Base-by-base conservation (phyloP, 2,329 filamentous ascomycete species). In the Ceratocystis harringtonii region DNA sequence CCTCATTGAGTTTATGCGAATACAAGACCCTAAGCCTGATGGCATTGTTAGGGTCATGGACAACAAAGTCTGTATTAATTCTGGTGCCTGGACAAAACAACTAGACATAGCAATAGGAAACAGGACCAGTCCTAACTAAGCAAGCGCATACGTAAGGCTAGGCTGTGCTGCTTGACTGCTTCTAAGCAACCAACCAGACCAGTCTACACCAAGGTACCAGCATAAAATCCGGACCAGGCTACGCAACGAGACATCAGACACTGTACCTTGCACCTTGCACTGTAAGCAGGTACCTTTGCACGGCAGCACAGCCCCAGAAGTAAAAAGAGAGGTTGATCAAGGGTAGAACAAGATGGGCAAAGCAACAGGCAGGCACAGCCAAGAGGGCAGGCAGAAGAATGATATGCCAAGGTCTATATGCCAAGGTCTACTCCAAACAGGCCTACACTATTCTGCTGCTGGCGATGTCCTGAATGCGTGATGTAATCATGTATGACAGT, bases 221-320 rank as follows among this genome's bases (percentile, higher is more conserved):
- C 48, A 52, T 52, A 28, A 52, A 52, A 10, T 12, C 8, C 48
- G 4, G 22, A 25, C 10, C 17, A 15, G 36, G 36, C 36, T 61
- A 43, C 44, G 25, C 28, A 6, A 41, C 7, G 3, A 41, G 36
- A 41, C 36, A 41, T 15, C 43, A 45, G n/a, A 44, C 43, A 19
- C 25, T 17, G 60, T 62, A 62, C 43, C 19, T 62, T 62, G 36
- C 60, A 62, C 60, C 60, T 44, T 28, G 10, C 30, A 32, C 61
- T 30, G 61, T 63, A 63, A 45, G 62, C 44, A 63, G 62, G 62
- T 64, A 64, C 62, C 22, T 22, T 57, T 57, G 19, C 32, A 57
- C 15, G 15, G 25, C 30, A 64, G 25, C 48, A 52, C 60, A 62
- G 60, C 60, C 60, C 12, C 60, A 62, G 25, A 15, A 58, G 61